These are phyloP conservation scores for Penicillium sp. DNA, from an alignment of 2,329 filamentous ascomycete genomes.

Conservation along the genomic window DNA sequence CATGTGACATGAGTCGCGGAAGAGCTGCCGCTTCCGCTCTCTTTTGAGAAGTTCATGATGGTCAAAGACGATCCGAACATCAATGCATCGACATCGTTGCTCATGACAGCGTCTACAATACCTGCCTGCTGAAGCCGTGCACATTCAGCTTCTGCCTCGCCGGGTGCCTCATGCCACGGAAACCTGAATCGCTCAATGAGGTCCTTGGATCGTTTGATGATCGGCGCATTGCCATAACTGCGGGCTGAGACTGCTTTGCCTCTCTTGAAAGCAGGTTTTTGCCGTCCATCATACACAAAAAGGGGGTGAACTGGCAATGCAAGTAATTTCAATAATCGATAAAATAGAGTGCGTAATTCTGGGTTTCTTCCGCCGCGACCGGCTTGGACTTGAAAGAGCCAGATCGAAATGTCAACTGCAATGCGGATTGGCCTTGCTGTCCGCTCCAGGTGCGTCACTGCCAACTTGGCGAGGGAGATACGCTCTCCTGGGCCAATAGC, in stretches of 20 bases:
- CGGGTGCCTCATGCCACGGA: constrained; percentile 78
- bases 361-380: constrained; percentile 85
- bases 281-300: constrained; percentile 85
- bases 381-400: constrained; percentile 91
- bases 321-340: constrained; percentile 76
- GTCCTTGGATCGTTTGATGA: constrained; percentile 73
- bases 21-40: constrained; percentile 58
- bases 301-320: constrained; percentile 77
- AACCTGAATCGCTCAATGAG: constrained; percentile 84
- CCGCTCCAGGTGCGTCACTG: constrained; percentile 70
- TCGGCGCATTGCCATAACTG: constrained; percentile 61
- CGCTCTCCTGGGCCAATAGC: constrained; percentile 80
- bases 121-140: constrained; percentile 78
- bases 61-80: constrained; percentile 90
- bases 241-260: constrained; percentile 62
- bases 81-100: constrained; percentile 93
- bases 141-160: constrained; percentile 95
- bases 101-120: constrained; percentile 88
- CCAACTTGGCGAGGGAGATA: constrained; percentile 77
- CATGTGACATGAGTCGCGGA: constrained; percentile 81
- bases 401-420: constrained; percentile 93
- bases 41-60: constrained; percentile 78
- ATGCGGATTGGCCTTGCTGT: constrained; percentile 73
- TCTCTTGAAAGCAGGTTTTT: constrained; percentile 83
- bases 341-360: constrained; percentile 87